These are phyloP conservation scores for Vigna angularis DNA, from an alignment of 306 rosid species.

Conservation along the genomic window DNA sequence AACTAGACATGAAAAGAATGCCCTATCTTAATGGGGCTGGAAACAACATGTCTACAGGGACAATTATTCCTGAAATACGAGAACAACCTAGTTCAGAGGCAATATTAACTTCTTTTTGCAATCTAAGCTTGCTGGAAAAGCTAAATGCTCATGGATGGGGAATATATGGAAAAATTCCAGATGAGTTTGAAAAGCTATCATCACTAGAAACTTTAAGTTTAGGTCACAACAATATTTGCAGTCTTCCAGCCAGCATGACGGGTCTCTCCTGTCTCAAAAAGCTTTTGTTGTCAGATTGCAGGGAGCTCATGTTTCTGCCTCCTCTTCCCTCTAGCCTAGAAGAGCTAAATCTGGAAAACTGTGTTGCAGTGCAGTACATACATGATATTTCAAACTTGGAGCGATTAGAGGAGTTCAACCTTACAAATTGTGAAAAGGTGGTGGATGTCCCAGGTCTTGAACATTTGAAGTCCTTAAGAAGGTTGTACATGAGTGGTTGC, in stretches of 20 bases:
- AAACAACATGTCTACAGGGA: constrained; percentile 3
- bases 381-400: constrained; percentile 60
- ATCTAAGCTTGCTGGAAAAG: constrained; percentile 46
- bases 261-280: constrained; percentile 52
- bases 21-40: constrained; percentile 9
- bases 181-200: constrained; percentile 61
- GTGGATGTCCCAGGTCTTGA: constrained; percentile 66
- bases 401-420: constrained; percentile 49
- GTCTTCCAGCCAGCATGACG: constrained; percentile 63
- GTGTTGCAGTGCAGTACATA: constrained; percentile 49
- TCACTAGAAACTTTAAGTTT: constrained; percentile 49
- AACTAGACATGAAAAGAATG: constrained; percentile 49
- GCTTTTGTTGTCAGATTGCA: constrained; percentile 52
- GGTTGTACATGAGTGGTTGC: constrained; percentile 63
- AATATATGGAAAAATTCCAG: constrained; percentile 58
- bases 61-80: constrained; percentile 1
- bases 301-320: constrained; percentile 56
- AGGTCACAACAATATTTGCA: constrained; percentile 47
- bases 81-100: constrained; percentile 35
- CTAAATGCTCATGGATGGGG: constrained; percentile 55
- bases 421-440: constrained; percentile 59
- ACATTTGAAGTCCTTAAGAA: constrained; percentile 56
- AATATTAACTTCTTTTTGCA: constrained; percentile 54
- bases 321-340: constrained; percentile 65
- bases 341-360: constrained; percentile 51